Base-by-base conservation (phyloP, 768 basidiomycete species). In the Tylopilus plumbeoviolaceoides region DNA sequence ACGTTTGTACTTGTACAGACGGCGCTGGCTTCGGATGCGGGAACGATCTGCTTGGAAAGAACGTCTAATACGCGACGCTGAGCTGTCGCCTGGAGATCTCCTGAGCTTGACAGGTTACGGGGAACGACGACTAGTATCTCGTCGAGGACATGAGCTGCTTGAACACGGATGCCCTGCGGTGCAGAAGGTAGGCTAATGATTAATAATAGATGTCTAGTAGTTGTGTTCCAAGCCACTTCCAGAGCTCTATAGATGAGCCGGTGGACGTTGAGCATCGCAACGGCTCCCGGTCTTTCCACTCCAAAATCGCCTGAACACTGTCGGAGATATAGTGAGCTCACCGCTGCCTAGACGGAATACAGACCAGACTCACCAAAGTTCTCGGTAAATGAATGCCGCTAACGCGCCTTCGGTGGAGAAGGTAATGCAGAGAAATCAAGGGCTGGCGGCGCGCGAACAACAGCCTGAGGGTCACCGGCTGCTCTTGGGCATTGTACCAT, bases 291-390 rank as follows among this genome's bases (percentile, higher is more conserved):
- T 63, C 91, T 91, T 54, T 81, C 81, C 51, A 98, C 85, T n/a
- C 92, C 91, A 72, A 97, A 98, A 57, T 99, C 95, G 0, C 90
- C 91, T 0, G 88, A 80, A n/a, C 89, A 80, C 89, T 93, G 54
- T 21, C 30, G 30, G 44, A 58, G n/a, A 6, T n/a, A n/a, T 36
- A 6, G 50, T 43, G 54, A 54, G 41, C 33, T 51, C 30, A 14
- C 31, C n/a, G 44, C 41, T 9, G 30, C 8, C 28, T 0, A 48
- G 39, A 39, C 11, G 10, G 18, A n/a, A 20, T 40, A 20, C 20
- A 51, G 49, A 47, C 1, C 18, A 6, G 51, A 73, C 87, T 62
- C 57, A 91, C 89, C 73, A 89, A 70, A 3, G 87, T 87, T 45
- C 84, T 81, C 0, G 89, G 86, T 17, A 93, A 75, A 65, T 89